Percentiles rank a stretch among this genome's conserved stretches.
These are phyloP conservation scores for Stephania cephalantha DNA, from an alignment of 164 flowering plant genomes.

Conservation along the genomic window DNA sequence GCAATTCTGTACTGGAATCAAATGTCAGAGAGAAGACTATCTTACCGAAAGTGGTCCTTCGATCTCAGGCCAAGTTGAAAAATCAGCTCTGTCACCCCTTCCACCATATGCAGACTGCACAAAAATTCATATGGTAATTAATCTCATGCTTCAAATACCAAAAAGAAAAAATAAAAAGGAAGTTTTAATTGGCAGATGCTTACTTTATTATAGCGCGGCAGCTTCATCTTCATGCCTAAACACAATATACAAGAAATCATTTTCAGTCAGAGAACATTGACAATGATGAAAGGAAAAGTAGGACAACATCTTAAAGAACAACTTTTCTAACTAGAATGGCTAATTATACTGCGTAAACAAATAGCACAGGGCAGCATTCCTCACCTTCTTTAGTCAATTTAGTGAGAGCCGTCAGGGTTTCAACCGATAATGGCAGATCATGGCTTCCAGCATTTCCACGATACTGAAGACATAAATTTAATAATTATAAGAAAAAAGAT, in stretches of 20 bases:
- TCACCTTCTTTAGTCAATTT: slow-evolving; percentile 77
- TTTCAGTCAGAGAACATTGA: neutral
- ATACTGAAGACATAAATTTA: slow-evolving; percentile 32
- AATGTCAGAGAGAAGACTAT: neutral
- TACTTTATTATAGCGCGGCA: slow-evolving; percentile 94
- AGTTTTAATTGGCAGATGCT: slow-evolving; percentile 14
- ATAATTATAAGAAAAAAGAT: neutral
- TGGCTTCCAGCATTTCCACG: slow-evolving; percentile 99
- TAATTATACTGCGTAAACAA: neutral
- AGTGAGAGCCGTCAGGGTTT: slow-evolving; percentile 53
- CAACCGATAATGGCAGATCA: slow-evolving; percentile 71
- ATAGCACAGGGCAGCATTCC: neutral
- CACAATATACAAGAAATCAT: neutral
- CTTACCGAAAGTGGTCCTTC: slow-evolving; percentile 87
- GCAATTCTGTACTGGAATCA: neutral
- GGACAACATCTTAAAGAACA: neutral
- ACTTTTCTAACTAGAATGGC: neutral
- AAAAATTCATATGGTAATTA: slow-evolving; percentile 14
- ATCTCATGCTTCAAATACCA: neutral
- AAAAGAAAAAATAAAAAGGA: slow-evolving; percentile 2
- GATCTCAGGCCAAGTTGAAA: slow-evolving; percentile 89
- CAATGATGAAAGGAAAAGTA: neutral
- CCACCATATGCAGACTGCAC: slow-evolving; percentile 81
- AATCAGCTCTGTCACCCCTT: slow-evolving; percentile 84
- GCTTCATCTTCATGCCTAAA: slow-evolving; percentile 82